Percentiles rank a stretch among this genome's conserved stretches.
phyloP scores from a whole-genome alignment of 108 stramenopile species.

The Nitzschia putrida region DNA sequence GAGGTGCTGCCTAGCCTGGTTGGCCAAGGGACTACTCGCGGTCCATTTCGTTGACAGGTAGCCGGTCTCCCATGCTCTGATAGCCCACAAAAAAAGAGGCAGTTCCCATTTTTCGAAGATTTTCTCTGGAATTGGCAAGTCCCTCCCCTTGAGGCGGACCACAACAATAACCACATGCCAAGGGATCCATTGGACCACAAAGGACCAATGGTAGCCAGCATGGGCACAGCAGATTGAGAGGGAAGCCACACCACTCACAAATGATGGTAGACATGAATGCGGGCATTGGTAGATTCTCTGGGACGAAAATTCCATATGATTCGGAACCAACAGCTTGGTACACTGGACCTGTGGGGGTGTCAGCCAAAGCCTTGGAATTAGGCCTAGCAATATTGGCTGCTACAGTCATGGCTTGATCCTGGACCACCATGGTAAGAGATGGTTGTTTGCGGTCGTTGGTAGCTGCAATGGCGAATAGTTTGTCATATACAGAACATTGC shows the following conservation, averaged over 20 bases:
- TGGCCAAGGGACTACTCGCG: background rate
- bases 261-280: background rate
- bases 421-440: background rate
- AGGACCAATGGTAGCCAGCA: background rate
- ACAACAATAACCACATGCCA: slow-evolving; percentile 11
- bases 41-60: too few species aligned
- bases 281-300: slow-evolving; percentile 2
- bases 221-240: slow-evolving; percentile 9
- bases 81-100: background rate
- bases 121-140: slow-evolving; percentile 1
- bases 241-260: slow-evolving; percentile 14
- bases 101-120: background rate
- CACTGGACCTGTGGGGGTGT: background rate
- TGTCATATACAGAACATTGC: slow-evolving; percentile 11
- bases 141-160: slow-evolving; percentile 1
- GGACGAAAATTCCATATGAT: background rate
- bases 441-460: background rate
- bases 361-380: background rate
- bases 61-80: background rate
- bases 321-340: slow-evolving; percentile 5
- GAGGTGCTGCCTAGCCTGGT: too few species aligned
- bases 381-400: background rate
- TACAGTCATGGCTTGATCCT: slow-evolving; percentile 6
- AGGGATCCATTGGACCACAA: slow-evolving; percentile 10
- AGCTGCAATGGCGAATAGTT: slow-evolving; percentile 8